Evolutionary conservation across 768 basidiomycete genomes (phyloP), one percentile per base, ranked within the genome.

Genomic region (Amanita thiersii): DNA sequence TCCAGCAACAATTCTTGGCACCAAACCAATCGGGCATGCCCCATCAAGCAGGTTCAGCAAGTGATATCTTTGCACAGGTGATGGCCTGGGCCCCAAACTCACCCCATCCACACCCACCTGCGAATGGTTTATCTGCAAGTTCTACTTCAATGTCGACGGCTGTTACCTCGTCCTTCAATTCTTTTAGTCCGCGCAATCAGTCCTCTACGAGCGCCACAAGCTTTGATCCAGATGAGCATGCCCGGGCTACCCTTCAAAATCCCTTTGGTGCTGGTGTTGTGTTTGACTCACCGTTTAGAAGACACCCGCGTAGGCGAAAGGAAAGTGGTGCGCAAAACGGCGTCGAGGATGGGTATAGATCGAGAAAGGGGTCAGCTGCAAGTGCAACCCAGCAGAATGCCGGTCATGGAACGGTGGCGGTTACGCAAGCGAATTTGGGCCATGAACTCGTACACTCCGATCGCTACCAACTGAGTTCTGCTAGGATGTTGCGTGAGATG

Each of bases 191-290:
- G n/a, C 29, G 18, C 29, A 26, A 28, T 15, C 23, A 15, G 12
- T 15, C 23, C 18, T 15, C 29, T 4, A 15, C 14, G n/a, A 40
- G 30, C 19, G 19, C 29, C 31, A 25, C 21, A 2, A 15, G 24
- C 14, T 32, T 31, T 20, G 24, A n/a, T 14, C 28, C 7, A 28
- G 38, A 10, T n/a, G 25, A 39, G 17, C 38, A 21, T 19, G 30
- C 23, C 6, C 39, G 39, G 32, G 45, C 57, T 7, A 48, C 64
- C 24, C 68, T 79, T 7, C 32, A 58, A 2, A 58, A 74, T 47
- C 85, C 86, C 0, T 86, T 86, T 54, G 85, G 85, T 11, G 55
- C 62, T 3, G 75, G 75, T 5, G 69, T 87, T 21, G 48, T 62
- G 2, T 87, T 82, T 50, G 78, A 79, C 41, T 68, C 75, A 0